Percentiles rank a stretch among this genome's conserved stretches.
Conservation (phyloP, 2,329 filamentous ascomycete genomes). For the Podosphaera xanthii region DNA sequence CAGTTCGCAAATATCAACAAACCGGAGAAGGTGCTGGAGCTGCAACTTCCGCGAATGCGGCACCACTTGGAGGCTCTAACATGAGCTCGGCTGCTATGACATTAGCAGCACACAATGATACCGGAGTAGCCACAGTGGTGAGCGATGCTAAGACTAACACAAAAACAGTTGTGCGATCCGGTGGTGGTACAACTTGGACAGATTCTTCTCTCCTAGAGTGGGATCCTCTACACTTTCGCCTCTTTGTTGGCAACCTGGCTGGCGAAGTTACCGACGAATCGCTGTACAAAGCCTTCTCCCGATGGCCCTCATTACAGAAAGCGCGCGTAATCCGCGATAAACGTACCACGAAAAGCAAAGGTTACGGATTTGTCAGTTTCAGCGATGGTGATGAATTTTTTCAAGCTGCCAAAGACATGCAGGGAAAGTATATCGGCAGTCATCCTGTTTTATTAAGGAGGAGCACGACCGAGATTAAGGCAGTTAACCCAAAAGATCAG, state of each 20-base stretch:
- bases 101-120: slow-evolving; percentile 23
- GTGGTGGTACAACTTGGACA: slow-evolving; percentile 81
- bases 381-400: slow-evolving; percentile 92
- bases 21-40: slow-evolving; percentile 22
- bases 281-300: slow-evolving; percentile 75
- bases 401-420: slow-evolving; percentile 90
- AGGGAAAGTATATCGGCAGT: slow-evolving; percentile 96
- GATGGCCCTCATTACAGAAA: slow-evolving; percentile 74
- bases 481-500: slow-evolving; percentile 43
- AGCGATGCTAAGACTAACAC: slow-evolving; percentile 32
- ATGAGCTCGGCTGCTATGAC: slow-evolving; percentile 49
- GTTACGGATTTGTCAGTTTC: slow-evolving; percentile 92
- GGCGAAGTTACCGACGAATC: slow-evolving; percentile 96
- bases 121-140: slow-evolving; percentile 21
- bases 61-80: slow-evolving; percentile 18
- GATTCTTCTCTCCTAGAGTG: slow-evolving; percentile 79
- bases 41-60: slow-evolving; percentile 22
- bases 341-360: slow-evolving; percentile 85
- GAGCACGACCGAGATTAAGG: slow-evolving; percentile 77
- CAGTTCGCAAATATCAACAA: slow-evolving; percentile 15
- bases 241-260: slow-evolving; percentile 91
- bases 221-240: slow-evolving; percentile 81
- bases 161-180: slow-evolving; percentile 71
- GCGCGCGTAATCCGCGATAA: slow-evolving; percentile 89
- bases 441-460: slow-evolving; percentile 76